Conservation (phyloP, 2,329 filamentous ascomycete genomes). For the Fusarium anthophilum region DNA sequence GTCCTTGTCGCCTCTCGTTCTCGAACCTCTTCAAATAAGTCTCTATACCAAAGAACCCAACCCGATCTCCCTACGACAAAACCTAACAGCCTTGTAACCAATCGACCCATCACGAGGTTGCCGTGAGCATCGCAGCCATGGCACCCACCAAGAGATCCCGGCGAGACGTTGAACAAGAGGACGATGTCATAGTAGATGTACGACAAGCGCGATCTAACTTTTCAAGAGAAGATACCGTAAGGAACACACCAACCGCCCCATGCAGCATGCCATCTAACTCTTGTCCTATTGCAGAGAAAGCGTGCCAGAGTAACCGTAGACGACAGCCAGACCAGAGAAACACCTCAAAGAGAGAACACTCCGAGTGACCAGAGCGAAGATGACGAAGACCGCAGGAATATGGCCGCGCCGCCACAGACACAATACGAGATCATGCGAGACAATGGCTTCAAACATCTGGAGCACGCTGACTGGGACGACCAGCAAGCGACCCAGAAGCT, state of each 20-base stretch:
- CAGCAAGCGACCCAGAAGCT: constrained; percentile 72
- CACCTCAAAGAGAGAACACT: constrained; percentile 32
- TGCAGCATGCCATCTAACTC: neutral
- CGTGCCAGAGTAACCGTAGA: constrained; percentile 47
- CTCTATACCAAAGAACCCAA: neutral
- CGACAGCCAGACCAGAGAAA: constrained; percentile 22
- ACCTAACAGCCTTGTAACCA: neutral
- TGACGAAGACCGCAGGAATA: constrained; percentile 35
- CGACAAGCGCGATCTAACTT: constrained; percentile 54
- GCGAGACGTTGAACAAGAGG: constrained; percentile 47
- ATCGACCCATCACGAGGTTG: constrained; percentile 6
- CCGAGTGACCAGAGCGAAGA: constrained; percentile 46
- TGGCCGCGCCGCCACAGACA: constrained; percentile 57
- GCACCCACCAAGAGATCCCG: constrained; percentile 55
- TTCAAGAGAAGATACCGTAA: constrained; percentile 51
- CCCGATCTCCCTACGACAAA: neutral
- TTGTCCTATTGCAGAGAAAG: constrained; percentile 42
- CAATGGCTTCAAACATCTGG: constrained; percentile 65
- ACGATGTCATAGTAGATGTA: constrained; percentile 49
- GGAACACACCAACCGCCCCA: constrained; percentile 29
- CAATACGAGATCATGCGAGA: constrained; percentile 72
- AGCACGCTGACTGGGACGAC: constrained; percentile 67
- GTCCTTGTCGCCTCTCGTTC: neutral
- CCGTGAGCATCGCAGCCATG: constrained; percentile 38
- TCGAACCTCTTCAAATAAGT: neutral